Percentiles rank a stretch among this genome's conserved stretches.
Evolutionary conservation across 345 rosid species (phyloP).

Genomic region (Noccaea bulbosa): DNA sequence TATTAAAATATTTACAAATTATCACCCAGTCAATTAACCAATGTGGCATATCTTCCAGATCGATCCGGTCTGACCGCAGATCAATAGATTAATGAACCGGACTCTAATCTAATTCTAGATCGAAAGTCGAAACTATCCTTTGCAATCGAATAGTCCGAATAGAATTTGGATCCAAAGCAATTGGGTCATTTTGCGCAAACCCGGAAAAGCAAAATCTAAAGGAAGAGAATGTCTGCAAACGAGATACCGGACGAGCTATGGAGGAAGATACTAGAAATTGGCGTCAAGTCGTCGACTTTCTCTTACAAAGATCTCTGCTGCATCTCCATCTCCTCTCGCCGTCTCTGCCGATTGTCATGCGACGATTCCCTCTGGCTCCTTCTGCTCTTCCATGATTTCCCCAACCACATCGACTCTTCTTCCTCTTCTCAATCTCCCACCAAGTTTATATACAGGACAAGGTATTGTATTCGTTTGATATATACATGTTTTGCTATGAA

Average conservation of each 20-base stretch:
- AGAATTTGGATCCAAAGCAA: too few relatives aligned
- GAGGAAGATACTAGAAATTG: slow-evolving; percentile 66
- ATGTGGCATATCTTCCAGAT: too few relatives aligned
- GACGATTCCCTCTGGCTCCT: slow-evolving; percentile 72
- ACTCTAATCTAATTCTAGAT: too few relatives aligned
- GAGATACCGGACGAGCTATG: slow-evolving; percentile 82
- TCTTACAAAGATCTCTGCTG: slow-evolving; percentile 74
- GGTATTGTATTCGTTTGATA: slow-evolving; percentile 37
- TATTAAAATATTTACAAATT: too few relatives aligned
- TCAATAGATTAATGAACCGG: too few relatives aligned
- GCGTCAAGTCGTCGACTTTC: slow-evolving; percentile 50
- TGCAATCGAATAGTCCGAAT: too few relatives aligned
- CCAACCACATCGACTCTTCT: slow-evolving; percentile 28
- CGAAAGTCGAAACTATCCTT: too few relatives aligned
- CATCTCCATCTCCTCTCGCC: slow-evolving; percentile 75
- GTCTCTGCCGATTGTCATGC: slow-evolving; percentile 64
- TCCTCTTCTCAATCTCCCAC: slow-evolving; percentile 41
- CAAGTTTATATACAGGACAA: slow-evolving; percentile 56
- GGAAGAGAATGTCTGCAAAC: slow-evolving; percentile 40
- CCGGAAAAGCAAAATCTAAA: background rate
- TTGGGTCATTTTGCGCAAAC: background rate
- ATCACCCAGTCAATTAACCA: too few relatives aligned
- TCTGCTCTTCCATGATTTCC: slow-evolving; percentile 61
- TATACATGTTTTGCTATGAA: background rate
- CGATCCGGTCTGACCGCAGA: too few relatives aligned